Base-by-base conservation (phyloP, 2,329 filamentous ascomycete species). In the Gyromitra esculenta region DNA sequence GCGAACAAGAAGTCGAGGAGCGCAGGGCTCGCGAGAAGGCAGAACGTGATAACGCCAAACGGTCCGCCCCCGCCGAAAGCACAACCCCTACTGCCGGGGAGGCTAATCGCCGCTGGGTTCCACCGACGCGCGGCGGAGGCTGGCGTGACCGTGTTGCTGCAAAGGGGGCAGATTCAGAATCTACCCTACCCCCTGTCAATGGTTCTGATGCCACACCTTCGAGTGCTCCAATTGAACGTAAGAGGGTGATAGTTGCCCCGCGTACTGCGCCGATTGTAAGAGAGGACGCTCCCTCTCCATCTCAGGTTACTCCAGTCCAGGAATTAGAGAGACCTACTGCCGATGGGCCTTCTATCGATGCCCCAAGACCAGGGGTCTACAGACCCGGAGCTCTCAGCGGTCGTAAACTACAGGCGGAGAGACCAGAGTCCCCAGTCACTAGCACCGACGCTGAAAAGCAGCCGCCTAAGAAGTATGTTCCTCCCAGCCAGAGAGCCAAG, bases 1-100 rank as follows among this genome's bases (percentile, higher is more conserved):
- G 90, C 90, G 83, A 91, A 88, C 80, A 91, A 91, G 81, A 90
- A 91, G 82, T 88, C 92, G 0, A 96, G 97, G 84, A 99, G 97
- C 84, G 93, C 94, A 77, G 74, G 56, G 78, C 77, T 35, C 68
- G 71, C 43, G 66, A 77, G 56, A 80, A 73, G 70, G 78, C 76
- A 43, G 77, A 79, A 64, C 69, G 78, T 41, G 66, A 76, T 56
- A n/a, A 35, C 57, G 45, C 21, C 39, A 64, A 52, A 54, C 64
- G 78, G 67, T 57, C 74, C 48, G 41, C 79, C 48, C 48, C 67
- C 13, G 54, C 41, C 1, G 79, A 65, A 66, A 57, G 63, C n/a
- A 65, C 79, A 18, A 41, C 67, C 15, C 45, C 73, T n/a, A 41
- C 73, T 39, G 54, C 78, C n/a, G 75, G 66, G 9, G 60, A 70